Evolutionary conservation across 345 rosid genomes (phyloP), one percentile per base, ranked within the genome.

Genomic region (Combretum micranthum): DNA sequence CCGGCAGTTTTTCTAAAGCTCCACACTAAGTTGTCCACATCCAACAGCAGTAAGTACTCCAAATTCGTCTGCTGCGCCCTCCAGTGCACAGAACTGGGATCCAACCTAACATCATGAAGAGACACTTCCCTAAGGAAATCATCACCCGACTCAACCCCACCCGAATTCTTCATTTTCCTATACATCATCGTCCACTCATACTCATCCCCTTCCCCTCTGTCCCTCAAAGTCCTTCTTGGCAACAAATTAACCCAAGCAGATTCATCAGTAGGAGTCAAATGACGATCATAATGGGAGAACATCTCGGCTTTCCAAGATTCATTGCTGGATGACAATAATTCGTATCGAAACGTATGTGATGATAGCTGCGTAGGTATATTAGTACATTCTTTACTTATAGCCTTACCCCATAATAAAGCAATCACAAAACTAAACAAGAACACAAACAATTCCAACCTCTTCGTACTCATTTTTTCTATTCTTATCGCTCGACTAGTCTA

Each of bases 1-100:
- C 87, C 96, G 8, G 92, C 94, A 9, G 77, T 83, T 54, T 89
- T 79, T 70, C 95, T 75, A 49, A 93, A 93, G 71, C 86, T 93
- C 96, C 91, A 93, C 1, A 81, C 70, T 77, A 93, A 58, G 37
- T 70, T 72, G 77, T 93, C 92, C 65, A 79, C 86, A 69, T 89
- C 85, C 78, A 93, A 61, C 84, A 87, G 67, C 84, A 93, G 60
- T 21, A 93, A 66, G 75, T 89, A 93, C 69, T 87, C 84, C 60
- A 89, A 80, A 59, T 93, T 89, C 5, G 99, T 93, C 66, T 83
- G 89, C 56, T 89, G 97, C 37, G 94, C 92, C 51, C 71, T 63
- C 87, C 96, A 68, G 9, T 89, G 94, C 26, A 83, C 60, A 1
- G 87, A 75, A 56, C 57, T 52, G 0, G 84, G 69, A 45, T 83